Evolutionary conservation across 768 basidiomycete species (phyloP).

Genomic region (Hypholoma sublateritium): DNA sequence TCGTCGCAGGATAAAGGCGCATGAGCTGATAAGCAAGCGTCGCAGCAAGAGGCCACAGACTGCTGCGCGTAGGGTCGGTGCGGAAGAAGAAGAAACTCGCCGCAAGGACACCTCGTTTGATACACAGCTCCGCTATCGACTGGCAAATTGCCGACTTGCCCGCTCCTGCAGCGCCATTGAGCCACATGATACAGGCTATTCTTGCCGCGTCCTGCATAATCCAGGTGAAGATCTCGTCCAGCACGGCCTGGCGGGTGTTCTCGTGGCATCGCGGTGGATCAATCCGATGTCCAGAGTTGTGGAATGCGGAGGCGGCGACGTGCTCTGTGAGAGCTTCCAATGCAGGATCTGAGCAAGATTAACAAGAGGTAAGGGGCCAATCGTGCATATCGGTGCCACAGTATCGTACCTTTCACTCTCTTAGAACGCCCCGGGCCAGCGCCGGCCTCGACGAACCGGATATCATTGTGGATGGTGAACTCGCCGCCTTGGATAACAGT

Average conservation of each 20-base stretch:
- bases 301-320: neutral
- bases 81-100: neutral
- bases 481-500: neutral
- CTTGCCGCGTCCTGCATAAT: neutral
- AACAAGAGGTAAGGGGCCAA: too few species aligned
- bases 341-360: neutral
- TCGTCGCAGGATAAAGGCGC: neutral
- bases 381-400: too few species aligned
- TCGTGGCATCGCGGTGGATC: neutral
- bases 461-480: neutral
- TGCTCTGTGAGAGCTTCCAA: neutral
- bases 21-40: neutral
- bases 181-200: neutral
- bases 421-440: neutral
- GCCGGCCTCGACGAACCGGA: neutral
- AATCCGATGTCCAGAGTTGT: neutral
- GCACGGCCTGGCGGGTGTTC: neutral
- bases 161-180: neutral
- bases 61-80: neutral
- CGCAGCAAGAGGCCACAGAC: neutral
- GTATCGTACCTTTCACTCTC: neutral
- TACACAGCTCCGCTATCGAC: neutral
- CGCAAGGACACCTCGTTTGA: neutral
- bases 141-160: neutral
- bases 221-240: neutral